Evolutionary conservation across 106 monocot species (phyloP).

Genomic region (Dendrobium huoshanense): DNA sequence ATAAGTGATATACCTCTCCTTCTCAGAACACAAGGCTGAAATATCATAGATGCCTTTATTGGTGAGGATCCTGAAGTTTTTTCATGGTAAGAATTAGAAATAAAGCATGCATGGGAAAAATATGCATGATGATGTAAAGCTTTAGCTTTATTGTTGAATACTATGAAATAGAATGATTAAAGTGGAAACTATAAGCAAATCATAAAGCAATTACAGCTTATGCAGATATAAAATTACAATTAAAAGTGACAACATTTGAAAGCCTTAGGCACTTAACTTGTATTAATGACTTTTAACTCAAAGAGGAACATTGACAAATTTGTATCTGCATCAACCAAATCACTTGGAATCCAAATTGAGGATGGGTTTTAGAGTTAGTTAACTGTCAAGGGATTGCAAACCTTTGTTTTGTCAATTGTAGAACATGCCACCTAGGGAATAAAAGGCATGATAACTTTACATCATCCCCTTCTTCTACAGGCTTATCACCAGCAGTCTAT

Average conservation of each 20-base stretch:
- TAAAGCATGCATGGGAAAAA: constrained; percentile 5
- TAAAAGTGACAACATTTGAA: neutral
- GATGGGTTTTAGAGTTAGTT: no score
- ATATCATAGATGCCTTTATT: constrained; percentile 87
- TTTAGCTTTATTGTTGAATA: neutral
- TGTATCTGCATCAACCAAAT: no score
- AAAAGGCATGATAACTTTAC: no score
- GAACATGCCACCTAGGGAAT: no score
- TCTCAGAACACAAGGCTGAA: constrained; percentile 80
- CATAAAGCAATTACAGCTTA: neutral
- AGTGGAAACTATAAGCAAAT: neutral
- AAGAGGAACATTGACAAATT: neutral
- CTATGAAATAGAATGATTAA: neutral
- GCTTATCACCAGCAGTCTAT: no score
- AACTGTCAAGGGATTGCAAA: no score
- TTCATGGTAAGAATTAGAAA: neutral
- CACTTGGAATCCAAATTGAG: no score
- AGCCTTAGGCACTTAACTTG: neutral
- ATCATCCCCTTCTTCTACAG: no score
- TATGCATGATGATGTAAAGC: neutral
- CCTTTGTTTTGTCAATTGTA: no score
- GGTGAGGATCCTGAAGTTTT: constrained; percentile 52
- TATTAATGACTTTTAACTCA: neutral
- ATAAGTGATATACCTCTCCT: constrained; percentile 51
- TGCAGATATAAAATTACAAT: neutral